Evolutionary conservation across 2,329 filamentous ascomycete genomes (phyloP), one percentile per base, ranked within the genome.

Genomic region (Teratosphaeria viscida): DNA sequence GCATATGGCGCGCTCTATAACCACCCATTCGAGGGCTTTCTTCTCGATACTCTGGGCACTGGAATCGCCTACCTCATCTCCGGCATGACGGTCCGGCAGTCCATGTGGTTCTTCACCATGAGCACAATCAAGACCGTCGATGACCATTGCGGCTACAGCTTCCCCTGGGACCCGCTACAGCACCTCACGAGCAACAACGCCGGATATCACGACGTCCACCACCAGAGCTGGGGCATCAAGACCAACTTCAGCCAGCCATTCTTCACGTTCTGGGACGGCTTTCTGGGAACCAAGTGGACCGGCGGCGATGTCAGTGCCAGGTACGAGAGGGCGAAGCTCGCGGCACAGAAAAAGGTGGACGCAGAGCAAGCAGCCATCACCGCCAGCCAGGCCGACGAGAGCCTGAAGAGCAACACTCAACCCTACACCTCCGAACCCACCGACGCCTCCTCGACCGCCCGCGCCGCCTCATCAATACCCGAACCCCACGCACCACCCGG

Each of bases 201-300:
- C 29, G 87, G 86, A 39, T 99, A 97, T 75, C 94, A 99, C 72
- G 94, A 99, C 71, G 92, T 99, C 61, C 94, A 99, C 76, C 94
- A 99, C 77, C 94, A 99, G 76, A 95, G 89, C 75, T 97, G 92
- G 92, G 94, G 94, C 60, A 96, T 99, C 81, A 99, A 97, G 82
- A 89, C 87, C 64, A 95, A 95, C 76, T 95, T 73, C 62, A 70
- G 67, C 55, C 90, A 95, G 75, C 90, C 90, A 2, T 95, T 92
- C 77, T 96, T 97, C 77, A 96, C 89, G 55, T 91, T 96, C 76
- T 97, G 94, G 90, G 94, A 99, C 73, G 81, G 83, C 54, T 71
- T 91, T 32, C 79, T 96, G 26, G 85, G 86, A 57, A 99, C 94
- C 27, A 88, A 85, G 74, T 96, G 91, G 86, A 84, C 82, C 61